phyloP scores from a whole-genome alignment of 495 filamentous ascomycete genomes.

The Penicillium mononematosum region DNA sequence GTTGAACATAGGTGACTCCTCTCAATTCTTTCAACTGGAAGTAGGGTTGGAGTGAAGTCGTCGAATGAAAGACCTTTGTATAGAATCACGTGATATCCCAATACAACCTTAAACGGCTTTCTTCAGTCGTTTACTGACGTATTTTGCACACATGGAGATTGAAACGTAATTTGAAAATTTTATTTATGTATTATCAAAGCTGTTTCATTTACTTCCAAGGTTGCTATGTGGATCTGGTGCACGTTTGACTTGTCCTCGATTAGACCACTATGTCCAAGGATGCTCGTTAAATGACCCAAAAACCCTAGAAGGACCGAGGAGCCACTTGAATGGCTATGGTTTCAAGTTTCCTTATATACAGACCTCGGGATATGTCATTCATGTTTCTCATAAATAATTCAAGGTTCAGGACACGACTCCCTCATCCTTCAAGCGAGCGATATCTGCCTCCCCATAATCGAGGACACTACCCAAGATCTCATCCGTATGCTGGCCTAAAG shows the following conservation, averaged over 20 bases:
- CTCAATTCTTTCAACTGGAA: conserved; percentile 1
- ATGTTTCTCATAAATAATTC: conserved; percentile 1
- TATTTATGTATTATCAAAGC: not conserved
- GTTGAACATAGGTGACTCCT: not conserved
- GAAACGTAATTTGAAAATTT: not conserved
- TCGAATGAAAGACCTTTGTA: conserved; percentile 9
- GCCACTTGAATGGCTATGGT: not conserved
- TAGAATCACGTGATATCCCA: conserved; percentile 5
- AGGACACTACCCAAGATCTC: conserved; percentile 72
- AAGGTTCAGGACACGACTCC: conserved; percentile 62
- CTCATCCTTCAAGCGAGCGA: conserved; percentile 60
- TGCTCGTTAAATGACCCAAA: not conserved
- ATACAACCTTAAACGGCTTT: conserved; percentile 8
- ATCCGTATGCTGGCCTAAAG: conserved; percentile 87
- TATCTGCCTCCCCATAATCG: conserved; percentile 59
- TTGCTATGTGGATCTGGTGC: not conserved
- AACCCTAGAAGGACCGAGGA: not conserved
- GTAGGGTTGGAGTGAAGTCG: conserved; percentile 8
- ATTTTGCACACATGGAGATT: not conserved
- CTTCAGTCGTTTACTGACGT: not conserved
- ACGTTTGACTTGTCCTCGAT: not conserved
- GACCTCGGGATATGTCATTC: not conserved
- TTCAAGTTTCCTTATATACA: conserved; percentile 6
- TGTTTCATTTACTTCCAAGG: not conserved
- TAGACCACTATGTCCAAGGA: not conserved